phyloP scores from a whole-genome alignment of 2,329 filamentous ascomycete genomes.

The Paecilomyces formosus region DNA sequence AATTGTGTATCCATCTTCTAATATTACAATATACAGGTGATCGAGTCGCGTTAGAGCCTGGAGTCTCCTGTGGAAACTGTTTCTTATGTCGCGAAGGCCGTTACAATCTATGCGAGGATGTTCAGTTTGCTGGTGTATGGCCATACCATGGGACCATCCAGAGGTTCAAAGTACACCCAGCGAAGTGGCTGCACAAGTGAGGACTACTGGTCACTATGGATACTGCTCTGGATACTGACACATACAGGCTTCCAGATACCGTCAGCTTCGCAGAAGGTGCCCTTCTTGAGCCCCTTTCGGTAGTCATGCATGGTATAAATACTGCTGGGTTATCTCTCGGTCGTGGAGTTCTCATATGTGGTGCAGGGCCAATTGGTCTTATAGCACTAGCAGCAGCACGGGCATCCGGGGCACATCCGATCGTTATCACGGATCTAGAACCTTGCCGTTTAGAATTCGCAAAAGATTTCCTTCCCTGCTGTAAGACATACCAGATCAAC shows the following conservation, averaged over 20 bases:
- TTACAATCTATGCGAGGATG: slow-evolving; percentile 58
- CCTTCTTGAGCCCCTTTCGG: slow-evolving; percentile 57
- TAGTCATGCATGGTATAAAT: slow-evolving; percentile 55
- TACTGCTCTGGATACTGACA: slow-evolving; percentile 3
- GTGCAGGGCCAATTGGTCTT: slow-evolving; percentile 58
- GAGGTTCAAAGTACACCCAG: slow-evolving; percentile 55
- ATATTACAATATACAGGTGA: slow-evolving; percentile 38
- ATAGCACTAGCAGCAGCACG: slow-evolving; percentile 51
- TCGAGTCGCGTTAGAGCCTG: slow-evolving; percentile 59
- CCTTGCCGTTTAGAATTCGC: slow-evolving; percentile 50
- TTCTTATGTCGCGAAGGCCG: slow-evolving; percentile 53
- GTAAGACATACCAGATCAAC: slow-evolving; percentile 49
- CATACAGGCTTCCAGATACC: slow-evolving; percentile 43
- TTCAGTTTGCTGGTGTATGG: slow-evolving; percentile 55
- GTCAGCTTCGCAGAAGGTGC: slow-evolving; percentile 54
- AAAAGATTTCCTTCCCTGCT: slow-evolving; percentile 48
- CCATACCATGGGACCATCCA: slow-evolving; percentile 55
- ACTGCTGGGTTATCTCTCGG: slow-evolving; percentile 49
- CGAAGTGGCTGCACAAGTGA: slow-evolving; percentile 48
- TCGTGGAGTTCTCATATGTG: slow-evolving; percentile 50
- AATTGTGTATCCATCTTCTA: background rate
- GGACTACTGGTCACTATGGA: background rate
- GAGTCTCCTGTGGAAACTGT: slow-evolving; percentile 55
- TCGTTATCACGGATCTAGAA: slow-evolving; percentile 59
- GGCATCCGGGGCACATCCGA: slow-evolving; percentile 55